Conservation (phyloP, 2,329 filamentous ascomycete genomes). For the Lachnellula willkommii region DNA sequence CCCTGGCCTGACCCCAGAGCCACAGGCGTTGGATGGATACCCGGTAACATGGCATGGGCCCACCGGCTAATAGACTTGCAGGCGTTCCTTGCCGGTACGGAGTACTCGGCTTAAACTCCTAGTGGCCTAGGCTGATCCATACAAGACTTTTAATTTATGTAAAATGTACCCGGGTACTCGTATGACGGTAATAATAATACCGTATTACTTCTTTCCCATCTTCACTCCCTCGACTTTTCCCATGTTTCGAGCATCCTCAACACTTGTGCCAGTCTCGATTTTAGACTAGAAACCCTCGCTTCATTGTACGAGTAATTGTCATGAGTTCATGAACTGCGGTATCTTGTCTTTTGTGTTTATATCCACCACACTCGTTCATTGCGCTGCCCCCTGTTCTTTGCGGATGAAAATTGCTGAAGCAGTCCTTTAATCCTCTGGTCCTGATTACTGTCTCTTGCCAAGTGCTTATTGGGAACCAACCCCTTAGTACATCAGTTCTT, state of each 20-base stretch:
- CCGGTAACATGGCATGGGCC: background rate
- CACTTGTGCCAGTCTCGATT: background rate
- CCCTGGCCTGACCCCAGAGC: too few species aligned
- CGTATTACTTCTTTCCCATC: background rate
- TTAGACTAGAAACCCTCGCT: background rate
- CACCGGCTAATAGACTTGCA: background rate
- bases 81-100: background rate
- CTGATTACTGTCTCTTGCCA: background rate
- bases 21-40: background rate
- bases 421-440: conserved; percentile 4
- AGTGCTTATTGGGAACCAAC: conserved; percentile 2
- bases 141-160: background rate
- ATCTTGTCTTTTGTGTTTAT: conserved; percentile 11
- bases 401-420: background rate
- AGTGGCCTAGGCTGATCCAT: background rate
- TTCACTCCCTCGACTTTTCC: background rate
- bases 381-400: background rate
- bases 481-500: conserved; percentile 2
- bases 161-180: background rate
- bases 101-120: background rate
- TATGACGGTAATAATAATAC: background rate
- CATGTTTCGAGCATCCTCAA: background rate
- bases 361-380: conserved; percentile 16
- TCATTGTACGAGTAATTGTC: background rate
- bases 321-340: background rate